Evolutionary conservation across 257 asterid species (phyloP).

Genomic region (Solanum chaucha): DNA sequence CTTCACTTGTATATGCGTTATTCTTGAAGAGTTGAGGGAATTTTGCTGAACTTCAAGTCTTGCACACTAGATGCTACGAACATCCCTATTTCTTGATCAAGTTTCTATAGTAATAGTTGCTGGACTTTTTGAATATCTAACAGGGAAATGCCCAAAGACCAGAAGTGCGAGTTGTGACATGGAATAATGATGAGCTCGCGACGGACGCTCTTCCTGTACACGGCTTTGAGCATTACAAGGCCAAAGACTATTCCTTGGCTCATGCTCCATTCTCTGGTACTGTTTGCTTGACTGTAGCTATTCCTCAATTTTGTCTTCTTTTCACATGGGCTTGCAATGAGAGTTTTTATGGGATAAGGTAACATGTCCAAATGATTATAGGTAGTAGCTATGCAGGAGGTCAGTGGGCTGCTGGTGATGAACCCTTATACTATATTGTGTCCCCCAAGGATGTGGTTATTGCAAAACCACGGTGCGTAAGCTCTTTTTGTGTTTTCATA

Average conservation of each 20-base stretch:
- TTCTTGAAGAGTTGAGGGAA: background rate
- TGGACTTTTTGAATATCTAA: background rate
- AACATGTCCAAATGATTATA: slow-evolving; percentile 21
- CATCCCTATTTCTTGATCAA: background rate
- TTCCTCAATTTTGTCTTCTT: background rate
- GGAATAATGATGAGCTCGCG: slow-evolving; percentile 91
- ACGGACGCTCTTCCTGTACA: slow-evolving; percentile 93
- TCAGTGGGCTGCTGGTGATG: slow-evolving; percentile 99
- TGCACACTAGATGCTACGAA: background rate
- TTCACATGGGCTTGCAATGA: background rate
- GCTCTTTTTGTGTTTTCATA: slow-evolving; percentile 1
- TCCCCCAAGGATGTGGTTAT: slow-evolving; percentile 98
- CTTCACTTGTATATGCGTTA: background rate
- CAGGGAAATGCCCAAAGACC: slow-evolving; percentile 99
- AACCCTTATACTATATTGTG: slow-evolving; percentile 84
- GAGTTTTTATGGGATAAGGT: background rate
- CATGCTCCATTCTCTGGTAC: slow-evolving; percentile 96
- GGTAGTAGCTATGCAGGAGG: slow-evolving; percentile 98
- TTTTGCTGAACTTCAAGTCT: background rate
- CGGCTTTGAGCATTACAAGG: slow-evolving; percentile 98
- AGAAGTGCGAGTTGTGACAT: slow-evolving; percentile 91
- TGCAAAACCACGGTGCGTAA: slow-evolving; percentile 93
- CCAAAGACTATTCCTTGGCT: slow-evolving; percentile 91
- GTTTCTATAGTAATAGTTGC: background rate
- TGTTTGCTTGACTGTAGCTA: background rate